phyloP scores from a whole-genome alignment of 2,329 filamentous ascomycete species.

The Setomelanomma holmii region DNA sequence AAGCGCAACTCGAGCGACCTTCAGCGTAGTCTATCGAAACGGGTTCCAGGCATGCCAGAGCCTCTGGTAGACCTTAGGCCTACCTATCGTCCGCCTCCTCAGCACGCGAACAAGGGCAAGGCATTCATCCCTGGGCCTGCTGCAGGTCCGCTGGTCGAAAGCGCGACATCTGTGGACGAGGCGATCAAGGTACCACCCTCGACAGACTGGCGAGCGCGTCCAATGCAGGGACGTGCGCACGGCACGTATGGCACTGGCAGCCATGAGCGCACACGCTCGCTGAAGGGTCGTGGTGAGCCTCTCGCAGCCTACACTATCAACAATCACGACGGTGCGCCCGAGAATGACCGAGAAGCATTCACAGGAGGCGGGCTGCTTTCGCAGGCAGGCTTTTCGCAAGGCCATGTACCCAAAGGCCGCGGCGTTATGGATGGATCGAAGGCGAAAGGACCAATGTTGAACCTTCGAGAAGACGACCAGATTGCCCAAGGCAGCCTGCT shows the following conservation, averaged over 20 bases:
- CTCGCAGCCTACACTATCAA: constrained; percentile 43
- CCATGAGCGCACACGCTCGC: constrained; percentile 43
- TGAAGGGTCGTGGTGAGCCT: constrained; percentile 44
- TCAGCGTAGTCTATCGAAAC: constrained; percentile 56
- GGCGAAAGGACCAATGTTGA: constrained; percentile 55
- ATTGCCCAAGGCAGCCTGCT: constrained; percentile 59
- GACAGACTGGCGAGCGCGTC: constrained; percentile 54
- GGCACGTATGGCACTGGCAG: constrained; percentile 37
- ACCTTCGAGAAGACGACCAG: constrained; percentile 50
- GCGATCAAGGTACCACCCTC: constrained; percentile 52
- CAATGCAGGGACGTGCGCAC: constrained; percentile 32
- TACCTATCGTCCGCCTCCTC: constrained; percentile 68
- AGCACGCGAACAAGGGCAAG: constrained; percentile 63
- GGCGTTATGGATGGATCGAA: constrained; percentile 56
- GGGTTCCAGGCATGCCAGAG: constrained; percentile 54
- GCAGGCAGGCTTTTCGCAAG: constrained; percentile 50
- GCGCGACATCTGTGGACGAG: constrained; percentile 54
- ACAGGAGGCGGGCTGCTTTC: constrained; percentile 55
- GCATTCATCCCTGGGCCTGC: constrained; percentile 52
- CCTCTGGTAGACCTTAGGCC: constrained; percentile 74
- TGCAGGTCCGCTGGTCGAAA: constrained; percentile 54
- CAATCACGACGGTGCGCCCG: constrained; percentile 38
- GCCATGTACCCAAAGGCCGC: constrained; percentile 47
- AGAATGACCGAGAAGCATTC: constrained; percentile 49
- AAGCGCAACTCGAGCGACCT: constrained; percentile 47